These are phyloP conservation scores for Candida anutae DNA, from an alignment of 1,139 yeast genomes.

Conservation along the genomic window DNA sequence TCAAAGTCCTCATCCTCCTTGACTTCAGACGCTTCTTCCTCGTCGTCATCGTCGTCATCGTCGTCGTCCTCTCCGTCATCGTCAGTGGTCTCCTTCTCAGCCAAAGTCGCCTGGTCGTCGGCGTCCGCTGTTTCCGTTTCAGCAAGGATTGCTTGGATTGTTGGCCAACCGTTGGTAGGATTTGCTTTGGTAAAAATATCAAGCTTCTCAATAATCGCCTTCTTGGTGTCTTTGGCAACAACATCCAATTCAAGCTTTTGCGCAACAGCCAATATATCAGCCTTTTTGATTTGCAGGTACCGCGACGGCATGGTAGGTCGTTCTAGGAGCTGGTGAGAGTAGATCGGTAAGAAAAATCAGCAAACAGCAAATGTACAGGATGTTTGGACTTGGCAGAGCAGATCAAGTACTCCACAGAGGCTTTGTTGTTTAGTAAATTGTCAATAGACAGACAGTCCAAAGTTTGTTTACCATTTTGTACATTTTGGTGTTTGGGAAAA, in stretches of 20 bases:
- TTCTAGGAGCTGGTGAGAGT: no score
- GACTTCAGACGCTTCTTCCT: constrained; percentile 14
- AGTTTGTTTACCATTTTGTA: no score
- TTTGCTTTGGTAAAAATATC: constrained; percentile 28
- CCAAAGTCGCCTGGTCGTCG: constrained; percentile 8
- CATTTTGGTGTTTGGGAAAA: no score
- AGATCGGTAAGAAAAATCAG: no score
- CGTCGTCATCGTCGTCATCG: constrained; percentile 14
- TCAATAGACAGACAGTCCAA: no score
- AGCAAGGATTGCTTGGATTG: constrained; percentile 10
- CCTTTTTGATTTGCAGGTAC: constrained; percentile 25
- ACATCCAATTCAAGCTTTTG: constrained; percentile 28
- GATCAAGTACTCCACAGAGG: no score
- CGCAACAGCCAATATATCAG: constrained; percentile 30
- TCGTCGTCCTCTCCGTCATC: constrained; percentile 13
- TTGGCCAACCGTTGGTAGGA: constrained; percentile 29
- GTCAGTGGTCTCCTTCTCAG: constrained; percentile 14
- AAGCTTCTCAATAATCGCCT: constrained; percentile 34
- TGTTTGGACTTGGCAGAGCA: no score
- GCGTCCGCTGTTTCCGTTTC: constrained; percentile 13
- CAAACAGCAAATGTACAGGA: no score
- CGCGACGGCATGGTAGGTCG: constrained; percentile 19
- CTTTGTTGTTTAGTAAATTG: no score
- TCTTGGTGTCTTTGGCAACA: constrained; percentile 35
- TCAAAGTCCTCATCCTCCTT: constrained; percentile 17